Conservation (phyloP, 495 filamentous ascomycete species). For the Tuber aestivum region DNA sequence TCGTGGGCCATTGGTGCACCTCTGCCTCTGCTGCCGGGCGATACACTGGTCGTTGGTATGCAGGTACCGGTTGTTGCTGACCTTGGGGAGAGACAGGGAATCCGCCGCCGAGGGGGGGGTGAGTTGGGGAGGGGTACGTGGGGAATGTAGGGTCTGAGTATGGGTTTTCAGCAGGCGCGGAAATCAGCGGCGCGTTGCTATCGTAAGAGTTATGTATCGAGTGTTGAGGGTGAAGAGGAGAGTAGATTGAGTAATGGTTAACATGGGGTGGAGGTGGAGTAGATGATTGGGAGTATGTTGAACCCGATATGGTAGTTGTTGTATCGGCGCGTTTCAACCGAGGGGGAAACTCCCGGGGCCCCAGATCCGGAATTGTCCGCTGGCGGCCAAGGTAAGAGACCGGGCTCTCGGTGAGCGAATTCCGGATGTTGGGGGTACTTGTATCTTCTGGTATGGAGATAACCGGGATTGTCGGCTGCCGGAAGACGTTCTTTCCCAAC, state of each 20-base stretch:
- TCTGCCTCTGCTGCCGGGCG: too few species aligned
- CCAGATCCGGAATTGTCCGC: background rate
- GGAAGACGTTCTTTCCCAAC: constrained; percentile 62
- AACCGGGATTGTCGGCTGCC: constrained; percentile 64
- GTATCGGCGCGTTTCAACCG: background rate
- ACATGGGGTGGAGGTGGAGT: background rate
- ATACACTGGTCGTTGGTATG: too few species aligned
- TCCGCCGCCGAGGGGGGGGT: background rate
- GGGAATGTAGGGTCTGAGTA: background rate
- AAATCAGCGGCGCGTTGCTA: background rate
- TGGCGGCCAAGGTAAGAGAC: background rate
- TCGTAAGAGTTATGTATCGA: background rate
- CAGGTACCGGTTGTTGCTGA: too few species aligned
- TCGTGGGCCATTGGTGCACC: background rate
- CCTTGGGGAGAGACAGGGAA: too few species aligned
- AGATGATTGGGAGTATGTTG: background rate
- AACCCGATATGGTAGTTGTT: background rate
- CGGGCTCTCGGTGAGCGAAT: background rate
- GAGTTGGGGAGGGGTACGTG: background rate
- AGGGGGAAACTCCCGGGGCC: background rate
- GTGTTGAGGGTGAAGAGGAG: background rate
- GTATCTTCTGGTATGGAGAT: background rate
- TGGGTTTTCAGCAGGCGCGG: background rate
- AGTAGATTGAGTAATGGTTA: background rate
- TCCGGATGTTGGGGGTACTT: background rate